A percentile compares a stretch with the other conserved stretches of the same genome.
These are phyloP conservation scores for Eucalyptus urophylla DNA, from an alignment of 345 rosid species.

Conservation along the genomic window DNA sequence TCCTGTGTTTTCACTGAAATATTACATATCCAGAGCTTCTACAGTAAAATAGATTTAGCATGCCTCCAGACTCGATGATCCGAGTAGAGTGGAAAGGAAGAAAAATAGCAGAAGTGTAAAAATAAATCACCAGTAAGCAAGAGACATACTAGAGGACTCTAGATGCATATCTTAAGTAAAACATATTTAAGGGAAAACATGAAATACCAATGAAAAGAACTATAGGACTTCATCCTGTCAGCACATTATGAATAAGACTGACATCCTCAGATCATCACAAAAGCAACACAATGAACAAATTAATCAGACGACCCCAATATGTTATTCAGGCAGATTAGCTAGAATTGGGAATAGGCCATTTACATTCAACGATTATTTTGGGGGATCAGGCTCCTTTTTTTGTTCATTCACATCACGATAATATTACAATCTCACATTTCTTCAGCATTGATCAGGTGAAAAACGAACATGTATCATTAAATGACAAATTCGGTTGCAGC, in stretches of 20 bases:
- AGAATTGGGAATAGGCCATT: background rate
- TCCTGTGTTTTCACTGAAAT: background rate
- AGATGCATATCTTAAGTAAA: background rate
- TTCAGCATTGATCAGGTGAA: background rate
- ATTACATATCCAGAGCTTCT: background rate
- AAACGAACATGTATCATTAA: background rate
- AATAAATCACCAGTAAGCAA: background rate
- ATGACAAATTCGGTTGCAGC: background rate
- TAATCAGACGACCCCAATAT: background rate
- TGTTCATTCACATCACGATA: background rate
- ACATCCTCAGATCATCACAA: background rate
- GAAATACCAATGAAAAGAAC: background rate
- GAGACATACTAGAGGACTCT: background rate
- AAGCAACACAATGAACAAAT: background rate
- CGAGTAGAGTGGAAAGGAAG: background rate
- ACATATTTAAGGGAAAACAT: background rate
- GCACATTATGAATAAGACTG: background rate
- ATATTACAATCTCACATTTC: background rate
- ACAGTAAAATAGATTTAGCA: background rate
- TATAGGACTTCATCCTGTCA: background rate
- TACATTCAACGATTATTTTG: background rate
- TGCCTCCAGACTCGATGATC: background rate
- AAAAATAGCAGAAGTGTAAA: background rate
- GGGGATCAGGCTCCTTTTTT: background rate
- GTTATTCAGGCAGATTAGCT: background rate